Percentiles rank a stretch among this genome's conserved stretches.
phyloP scores from a whole-genome alignment of 208 protist genomes.

The Kentomonas sorsogonicus region DNA sequence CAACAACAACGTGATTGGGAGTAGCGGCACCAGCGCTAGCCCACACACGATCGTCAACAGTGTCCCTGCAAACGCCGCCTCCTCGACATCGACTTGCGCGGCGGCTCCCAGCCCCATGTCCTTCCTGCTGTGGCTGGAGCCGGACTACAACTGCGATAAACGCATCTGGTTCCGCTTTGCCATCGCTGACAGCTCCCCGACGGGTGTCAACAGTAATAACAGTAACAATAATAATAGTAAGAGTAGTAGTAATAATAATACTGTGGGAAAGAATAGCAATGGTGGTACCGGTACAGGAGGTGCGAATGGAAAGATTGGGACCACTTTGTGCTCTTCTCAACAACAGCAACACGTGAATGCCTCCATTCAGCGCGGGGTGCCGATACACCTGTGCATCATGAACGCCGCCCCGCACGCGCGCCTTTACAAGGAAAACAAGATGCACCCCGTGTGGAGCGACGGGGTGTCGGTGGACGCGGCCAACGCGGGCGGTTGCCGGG shows the following conservation, averaged over 20 bases:
- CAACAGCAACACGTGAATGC: too few species aligned
- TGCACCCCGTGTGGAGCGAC: conserved; percentile 76
- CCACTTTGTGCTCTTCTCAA: too few species aligned
- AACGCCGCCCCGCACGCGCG: conserved; percentile 77
- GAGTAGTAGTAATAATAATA: too few species aligned
- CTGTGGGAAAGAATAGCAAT: too few species aligned
- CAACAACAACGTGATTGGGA: conserved; percentile 10
- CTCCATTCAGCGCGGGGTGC: too few species aligned
- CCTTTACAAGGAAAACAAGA: conserved; percentile 72
- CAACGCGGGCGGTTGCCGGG: too few species aligned
- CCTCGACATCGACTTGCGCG: too few species aligned
- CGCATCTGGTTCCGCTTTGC: conserved; percentile 87
- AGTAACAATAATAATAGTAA: too few species aligned
- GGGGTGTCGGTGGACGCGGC: conserved; percentile 60
- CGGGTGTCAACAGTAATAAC: too few species aligned
- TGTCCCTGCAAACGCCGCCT: too few species aligned
- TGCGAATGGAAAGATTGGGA: too few species aligned
- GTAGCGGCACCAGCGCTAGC: neutral
- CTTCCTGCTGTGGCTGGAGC: conserved; percentile 76
- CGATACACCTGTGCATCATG: conserved; percentile 55
- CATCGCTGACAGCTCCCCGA: conserved; percentile 13
- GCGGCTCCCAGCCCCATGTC: conserved; percentile 22
- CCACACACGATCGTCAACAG: neutral
- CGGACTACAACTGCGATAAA: conserved; percentile 63
- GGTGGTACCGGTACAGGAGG: too few species aligned